Percentiles rank a stretch among this genome's conserved stretches.
Evolutionary conservation across 2,329 filamentous ascomycete species (phyloP).

Genomic region (Colletotrichum destructivum): DNA sequence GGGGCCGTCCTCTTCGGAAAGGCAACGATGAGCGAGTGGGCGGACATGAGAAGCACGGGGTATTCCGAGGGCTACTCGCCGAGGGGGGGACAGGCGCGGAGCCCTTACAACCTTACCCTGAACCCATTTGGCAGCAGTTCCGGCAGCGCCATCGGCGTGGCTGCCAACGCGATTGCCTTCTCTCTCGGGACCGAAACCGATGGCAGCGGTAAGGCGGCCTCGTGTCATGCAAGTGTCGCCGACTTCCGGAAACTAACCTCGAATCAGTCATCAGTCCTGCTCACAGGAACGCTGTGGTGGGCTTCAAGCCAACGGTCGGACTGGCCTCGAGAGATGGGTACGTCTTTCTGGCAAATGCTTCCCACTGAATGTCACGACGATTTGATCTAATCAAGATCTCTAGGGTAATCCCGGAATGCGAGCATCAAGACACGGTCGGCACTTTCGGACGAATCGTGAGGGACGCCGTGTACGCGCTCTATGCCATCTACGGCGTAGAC

Average conservation of each 20-base stretch:
- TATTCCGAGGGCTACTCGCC: slow-evolving; percentile 68
- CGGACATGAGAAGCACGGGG: slow-evolving; percentile 74
- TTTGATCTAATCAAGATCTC: neutral
- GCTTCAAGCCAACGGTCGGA: slow-evolving; percentile 83
- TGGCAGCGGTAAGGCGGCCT: slow-evolving; percentile 60
- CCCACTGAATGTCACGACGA: neutral
- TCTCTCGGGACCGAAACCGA: slow-evolving; percentile 82
- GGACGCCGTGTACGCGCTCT: slow-evolving; percentile 76
- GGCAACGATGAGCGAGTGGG: slow-evolving; percentile 81
- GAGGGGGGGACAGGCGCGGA: slow-evolving; percentile 74
- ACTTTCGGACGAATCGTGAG: slow-evolving; percentile 75
- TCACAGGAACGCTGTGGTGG: slow-evolving; percentile 77
- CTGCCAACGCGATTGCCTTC: slow-evolving; percentile 74
- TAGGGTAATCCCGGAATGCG: slow-evolving; percentile 72
- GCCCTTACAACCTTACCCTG: slow-evolving; percentile 77
- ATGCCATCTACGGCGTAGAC: slow-evolving; percentile 78
- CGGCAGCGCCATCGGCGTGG: slow-evolving; percentile 76
- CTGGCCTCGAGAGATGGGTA: slow-evolving; percentile 74
- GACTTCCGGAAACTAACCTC: neutral
- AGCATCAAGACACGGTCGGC: slow-evolving; percentile 79
- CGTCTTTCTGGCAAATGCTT: neutral
- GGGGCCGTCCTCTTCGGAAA: slow-evolving; percentile 81
- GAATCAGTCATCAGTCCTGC: slow-evolving; percentile 75
- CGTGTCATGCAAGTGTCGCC: neutral
- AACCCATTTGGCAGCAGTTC: slow-evolving; percentile 79